These are phyloP conservation scores for Alternaria gansuensis DNA, from an alignment of 2,329 filamentous ascomycete genomes.

Conservation along the genomic window DNA sequence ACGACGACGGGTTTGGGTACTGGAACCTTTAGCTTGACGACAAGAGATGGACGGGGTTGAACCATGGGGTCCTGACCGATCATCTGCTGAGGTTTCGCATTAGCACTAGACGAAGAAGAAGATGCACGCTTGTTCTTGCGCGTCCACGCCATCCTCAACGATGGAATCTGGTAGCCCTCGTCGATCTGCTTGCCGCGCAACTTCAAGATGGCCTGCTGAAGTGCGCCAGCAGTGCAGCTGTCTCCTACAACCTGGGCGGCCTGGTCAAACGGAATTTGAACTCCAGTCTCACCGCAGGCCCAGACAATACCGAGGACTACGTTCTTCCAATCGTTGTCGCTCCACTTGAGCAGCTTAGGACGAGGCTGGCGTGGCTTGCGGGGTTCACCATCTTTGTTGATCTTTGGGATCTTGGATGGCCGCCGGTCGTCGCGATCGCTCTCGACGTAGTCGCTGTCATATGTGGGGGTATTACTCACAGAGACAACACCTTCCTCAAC, in stretches of 20 bases:
- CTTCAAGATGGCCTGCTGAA: constrained; percentile 50
- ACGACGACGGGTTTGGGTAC: neutral
- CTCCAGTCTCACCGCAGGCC: constrained; percentile 41
- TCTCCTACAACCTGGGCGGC: constrained; percentile 38
- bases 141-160: constrained; percentile 38
- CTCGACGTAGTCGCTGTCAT: constrained; percentile 26
- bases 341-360: constrained; percentile 43
- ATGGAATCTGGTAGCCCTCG: constrained; percentile 34
- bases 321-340: constrained; percentile 41
- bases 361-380: constrained; percentile 47
- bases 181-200: constrained; percentile 33
- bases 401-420: constrained; percentile 31
- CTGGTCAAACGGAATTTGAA: constrained; percentile 45
- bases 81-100: neutral
- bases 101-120: constrained; percentile 19
- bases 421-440: constrained; percentile 25
- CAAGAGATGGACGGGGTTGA: constrained; percentile 17
- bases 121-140: constrained; percentile 25
- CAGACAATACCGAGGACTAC: constrained; percentile 42
- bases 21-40: constrained; percentile 23
- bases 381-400: constrained; percentile 40
- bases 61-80: constrained; percentile 11
- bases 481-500: neutral
- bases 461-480: constrained; percentile 27
- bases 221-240: constrained; percentile 37